phyloP scores from a whole-genome alignment of 768 basidiomycete genomes.

The Butyriboletus loyo region DNA sequence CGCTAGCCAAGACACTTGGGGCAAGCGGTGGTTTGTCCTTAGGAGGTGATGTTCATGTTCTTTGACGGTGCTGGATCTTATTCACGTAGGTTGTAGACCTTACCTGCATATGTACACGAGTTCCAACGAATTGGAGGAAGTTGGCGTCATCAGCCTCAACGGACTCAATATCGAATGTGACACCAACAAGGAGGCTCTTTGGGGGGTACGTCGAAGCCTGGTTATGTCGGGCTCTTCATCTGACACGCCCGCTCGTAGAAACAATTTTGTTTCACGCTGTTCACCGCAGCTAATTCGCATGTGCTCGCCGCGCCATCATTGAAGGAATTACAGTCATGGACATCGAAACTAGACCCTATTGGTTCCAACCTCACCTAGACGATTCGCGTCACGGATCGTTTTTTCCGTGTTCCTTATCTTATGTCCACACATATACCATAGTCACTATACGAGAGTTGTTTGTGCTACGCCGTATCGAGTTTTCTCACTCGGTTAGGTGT shows the following conservation, averaged over 20 bases:
- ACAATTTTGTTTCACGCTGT: conserved; percentile 84
- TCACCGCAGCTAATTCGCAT: conserved; percentile 90
- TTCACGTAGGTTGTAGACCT: conserved; percentile 51
- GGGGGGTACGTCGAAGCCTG: conserved; percentile 58
- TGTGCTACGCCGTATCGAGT: conserved; percentile 1
- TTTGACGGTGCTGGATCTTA: not conserved
- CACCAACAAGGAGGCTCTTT: conserved; percentile 80
- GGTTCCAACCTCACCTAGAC: conserved; percentile 49
- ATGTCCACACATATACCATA: conserved; percentile 31
- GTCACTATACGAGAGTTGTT: conserved; percentile 11
- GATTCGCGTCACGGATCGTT: not conserved
- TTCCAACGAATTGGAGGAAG: conserved; percentile 81
- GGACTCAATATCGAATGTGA: conserved; percentile 86
- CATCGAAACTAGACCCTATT: conserved; percentile 79
- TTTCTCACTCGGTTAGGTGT: too few species aligned
- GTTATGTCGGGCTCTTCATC: not conserved
- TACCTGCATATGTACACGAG: conserved; percentile 87
- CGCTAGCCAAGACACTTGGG: conserved; percentile 79
- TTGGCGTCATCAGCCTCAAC: conserved; percentile 75
- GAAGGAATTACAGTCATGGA: conserved; percentile 87
- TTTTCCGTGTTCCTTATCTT: conserved; percentile 10
- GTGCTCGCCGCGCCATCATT: conserved; percentile 77
- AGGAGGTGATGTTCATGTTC: conserved; percentile 52
- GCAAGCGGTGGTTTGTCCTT: conserved; percentile 81
- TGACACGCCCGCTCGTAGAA: conserved; percentile 46